Conservation (phyloP, 192 early-diverging fungal species). For the Gonapodya sp. region DNA sequence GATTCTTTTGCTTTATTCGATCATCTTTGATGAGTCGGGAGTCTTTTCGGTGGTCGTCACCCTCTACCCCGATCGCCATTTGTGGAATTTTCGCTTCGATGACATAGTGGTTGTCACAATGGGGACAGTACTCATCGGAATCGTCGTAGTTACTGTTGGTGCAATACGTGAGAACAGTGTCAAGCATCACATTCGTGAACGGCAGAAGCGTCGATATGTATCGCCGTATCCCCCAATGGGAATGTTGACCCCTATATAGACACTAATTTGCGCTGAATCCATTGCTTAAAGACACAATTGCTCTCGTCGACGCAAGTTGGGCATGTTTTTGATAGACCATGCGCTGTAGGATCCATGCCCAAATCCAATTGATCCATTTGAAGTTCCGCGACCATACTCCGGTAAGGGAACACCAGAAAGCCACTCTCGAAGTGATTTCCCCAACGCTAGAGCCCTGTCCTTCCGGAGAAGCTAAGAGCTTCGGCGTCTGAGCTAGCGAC, state of each 20-base stretch:
- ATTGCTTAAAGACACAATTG: too few relatives aligned
- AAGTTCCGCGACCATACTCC: too few relatives aligned
- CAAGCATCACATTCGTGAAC: background rate
- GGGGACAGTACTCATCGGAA: conserved; percentile 93
- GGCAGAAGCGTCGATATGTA: background rate
- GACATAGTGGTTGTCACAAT: conserved; percentile 97
- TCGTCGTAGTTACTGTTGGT: conserved; percentile 72
- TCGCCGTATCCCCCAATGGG: too few relatives aligned
- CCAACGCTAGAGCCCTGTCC: too few relatives aligned
- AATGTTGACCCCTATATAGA: too few relatives aligned
- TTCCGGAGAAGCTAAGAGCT: too few relatives aligned
- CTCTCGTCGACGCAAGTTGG: too few relatives aligned
- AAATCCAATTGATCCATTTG: background rate
- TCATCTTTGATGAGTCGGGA: conserved; percentile 41
- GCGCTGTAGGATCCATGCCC: conserved; percentile 4
- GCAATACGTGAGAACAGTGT: too few relatives aligned
- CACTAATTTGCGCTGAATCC: too few relatives aligned
- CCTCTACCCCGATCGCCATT: conserved; percentile 81
- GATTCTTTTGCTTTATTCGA: conserved; percentile 22
- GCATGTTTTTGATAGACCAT: too few relatives aligned
- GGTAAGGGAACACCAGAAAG: background rate
- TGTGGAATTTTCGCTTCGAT: conserved; percentile 83
- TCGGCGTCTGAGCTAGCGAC: too few relatives aligned
- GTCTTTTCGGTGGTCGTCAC: conserved; percentile 77
- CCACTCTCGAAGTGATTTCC: background rate